Evolutionary conservation across 306 rosid species (phyloP), one percentile per base, ranked within the genome.

Genomic region (Pachyrhizus erosus): DNA sequence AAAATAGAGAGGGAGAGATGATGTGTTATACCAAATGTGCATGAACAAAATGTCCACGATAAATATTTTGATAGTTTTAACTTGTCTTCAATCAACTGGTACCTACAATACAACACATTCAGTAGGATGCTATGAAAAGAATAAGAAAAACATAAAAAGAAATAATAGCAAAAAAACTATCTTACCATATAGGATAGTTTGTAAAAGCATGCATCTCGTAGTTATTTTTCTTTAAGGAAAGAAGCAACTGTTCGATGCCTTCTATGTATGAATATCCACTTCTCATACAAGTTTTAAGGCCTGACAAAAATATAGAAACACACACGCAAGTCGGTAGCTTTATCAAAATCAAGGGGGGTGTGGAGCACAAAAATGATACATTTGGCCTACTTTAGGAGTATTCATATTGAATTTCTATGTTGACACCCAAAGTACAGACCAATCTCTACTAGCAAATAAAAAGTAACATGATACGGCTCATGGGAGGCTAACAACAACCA

Each of bases 131-230:
- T 43, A 57, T 17, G 66, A 79, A 77, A n/a, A 39, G 62, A n/a
- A 79, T 74, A n/a, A 39, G 62, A n/a, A 14, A 69, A 79, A 18
- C 68, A 82, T 74, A 88, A 70, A 78, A 29, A n/a, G n/a, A n/a
- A 82, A 69, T 49, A 73, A 31, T 24, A 15, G 68, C 24, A 40
- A 73, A 81, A 29, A 9, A 49, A 80, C 20, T 40, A 69, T 70
- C 89, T 80, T 77, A 93, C 99, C 99, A 95, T 82, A 77, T 82
- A 43, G 99, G 99, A 84, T 96, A 96, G 87, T 96, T 96, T 2
- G 99, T 93, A 89, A 92, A 96, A 46, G 99, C 96, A 78, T 96
- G 99, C 93, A 96, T 96, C 88, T 93, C 96, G 39, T 90, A 93
- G 86, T 91, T 88, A 66, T 84, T 87, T 83, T 83, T 75, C 89